Base-by-base conservation (phyloP, 2,329 filamentous ascomycete genomes). In the Botrytis cinerea region DNA sequence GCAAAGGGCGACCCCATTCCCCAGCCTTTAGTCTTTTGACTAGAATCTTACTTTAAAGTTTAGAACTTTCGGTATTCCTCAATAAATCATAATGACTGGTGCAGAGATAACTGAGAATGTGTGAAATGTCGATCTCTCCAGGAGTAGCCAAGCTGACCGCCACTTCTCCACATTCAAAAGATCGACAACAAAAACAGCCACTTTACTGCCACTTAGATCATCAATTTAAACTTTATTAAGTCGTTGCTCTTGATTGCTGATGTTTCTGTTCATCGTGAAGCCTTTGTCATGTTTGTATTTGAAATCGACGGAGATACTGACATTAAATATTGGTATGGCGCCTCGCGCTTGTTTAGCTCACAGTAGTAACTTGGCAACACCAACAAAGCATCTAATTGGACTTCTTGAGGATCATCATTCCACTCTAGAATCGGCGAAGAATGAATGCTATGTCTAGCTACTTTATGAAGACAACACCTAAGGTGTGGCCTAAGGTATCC, bases 261-360 rank as follows among this genome's bases (percentile, higher is more conserved):
- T 25, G 28, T 28, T 69, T 20, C 10, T 59, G 6, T n/a, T 20
- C 18, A 12, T 25, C 10, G 45, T 22, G 20, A 32, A 51, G 51
- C 20, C n/a, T 32, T 69, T 57, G 28, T 35, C 22, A 28, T 35
- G 43, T 54, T 54, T 54, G 48, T 57, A 59, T 69, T 69, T 69
- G 48, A 57, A n/a, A 43, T 69, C 16, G 6, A 12, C 66, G 66
- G 48, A 69, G 35, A 69, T 69, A 43, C 48, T 20, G 28, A 69
- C 18, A 32, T 32, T 6, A 16, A 54, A 18, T 57, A 8, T 18
- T 57, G 25, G 22, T 57, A 38, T 68, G 66, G 48, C 66, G 48
- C 16, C 35, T 45, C 48, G 48, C 38, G 48, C n/a, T 57, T 57
- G 25, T 32, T 68, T 57, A 57, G 66, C 8, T 18, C 32, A 51